Percentiles rank a stretch among this genome's conserved stretches.
phyloP scores from a whole-genome alignment of 2,329 filamentous ascomycete species.

The Hirsutella rhossiliensis region DNA sequence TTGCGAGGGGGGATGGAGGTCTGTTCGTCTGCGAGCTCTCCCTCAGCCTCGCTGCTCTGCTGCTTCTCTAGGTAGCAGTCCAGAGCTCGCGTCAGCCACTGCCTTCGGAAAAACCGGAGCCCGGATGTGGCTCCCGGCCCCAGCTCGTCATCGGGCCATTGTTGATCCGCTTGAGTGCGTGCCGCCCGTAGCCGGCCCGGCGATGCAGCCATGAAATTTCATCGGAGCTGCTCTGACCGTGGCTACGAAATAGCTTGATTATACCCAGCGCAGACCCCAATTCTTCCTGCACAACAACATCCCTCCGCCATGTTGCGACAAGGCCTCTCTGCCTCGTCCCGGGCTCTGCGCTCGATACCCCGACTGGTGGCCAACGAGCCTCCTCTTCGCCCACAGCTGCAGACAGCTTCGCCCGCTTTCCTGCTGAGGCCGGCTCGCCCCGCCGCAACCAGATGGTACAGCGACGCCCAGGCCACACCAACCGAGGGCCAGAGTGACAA shows the following conservation, averaged over 20 bases:
- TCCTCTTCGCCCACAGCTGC: slow-evolving; percentile 24
- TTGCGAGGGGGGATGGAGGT: not conserved
- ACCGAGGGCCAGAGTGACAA: slow-evolving; percentile 5
- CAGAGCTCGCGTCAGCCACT: slow-evolving; percentile 9
- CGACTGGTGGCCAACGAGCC: slow-evolving; percentile 22
- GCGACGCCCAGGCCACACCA: slow-evolving; percentile 28
- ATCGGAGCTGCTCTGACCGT: slow-evolving; percentile 3
- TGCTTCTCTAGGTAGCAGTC: not conserved
- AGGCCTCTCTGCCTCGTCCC: slow-evolving; percentile 28
- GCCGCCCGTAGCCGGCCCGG: slow-evolving; percentile 2
- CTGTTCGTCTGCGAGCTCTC: not conserved
- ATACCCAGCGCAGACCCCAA: not conserved
- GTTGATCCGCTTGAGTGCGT: slow-evolving; percentile 4
- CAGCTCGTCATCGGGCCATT: slow-evolving; percentile 2
- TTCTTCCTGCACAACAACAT: slow-evolving; percentile 1
- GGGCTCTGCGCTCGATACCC: slow-evolving; percentile 29
- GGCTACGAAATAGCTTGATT: not conserved
- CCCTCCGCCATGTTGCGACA: slow-evolving; percentile 31
- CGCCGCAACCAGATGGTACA: slow-evolving; percentile 32
- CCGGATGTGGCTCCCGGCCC: not conserved
- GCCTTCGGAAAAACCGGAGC: not conserved
- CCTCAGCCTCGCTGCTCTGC: not conserved
- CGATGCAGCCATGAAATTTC: slow-evolving; percentile 15
- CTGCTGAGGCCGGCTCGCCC: slow-evolving; percentile 24
- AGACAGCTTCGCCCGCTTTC: slow-evolving; percentile 20